These are phyloP conservation scores for Pouteria campechiana DNA, from an alignment of 179 eudicot species.

Conservation along the genomic window DNA sequence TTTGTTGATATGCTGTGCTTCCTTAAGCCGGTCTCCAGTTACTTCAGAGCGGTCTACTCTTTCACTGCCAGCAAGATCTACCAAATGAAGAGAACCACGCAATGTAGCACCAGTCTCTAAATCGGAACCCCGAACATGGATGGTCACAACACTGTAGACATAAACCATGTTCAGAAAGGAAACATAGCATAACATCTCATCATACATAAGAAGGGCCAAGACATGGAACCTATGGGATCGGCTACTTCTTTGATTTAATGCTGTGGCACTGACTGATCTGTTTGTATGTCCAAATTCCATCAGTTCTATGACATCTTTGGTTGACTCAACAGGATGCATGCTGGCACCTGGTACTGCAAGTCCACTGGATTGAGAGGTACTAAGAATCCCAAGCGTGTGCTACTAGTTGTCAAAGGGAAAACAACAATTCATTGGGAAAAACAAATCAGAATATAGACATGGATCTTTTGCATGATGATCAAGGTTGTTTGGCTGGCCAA, in stretches of 20 bases:
- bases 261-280: constrained; percentile 66
- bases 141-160: constrained; percentile 49
- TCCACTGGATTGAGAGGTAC: constrained; percentile 57
- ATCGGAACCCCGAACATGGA: constrained; percentile 74
- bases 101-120: constrained; percentile 48
- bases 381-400: constrained; percentile 69
- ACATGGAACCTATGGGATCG: constrained; percentile 79
- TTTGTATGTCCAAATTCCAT: constrained; percentile 72
- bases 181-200: no score
- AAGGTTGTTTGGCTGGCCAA: no score
- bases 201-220: not conserved
- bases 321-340: constrained; percentile 55
- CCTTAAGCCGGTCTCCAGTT: constrained; percentile 78
- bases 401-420: constrained; percentile 67
- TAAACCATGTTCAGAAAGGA: not conserved
- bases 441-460: no score
- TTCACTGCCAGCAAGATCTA: constrained; percentile 98
- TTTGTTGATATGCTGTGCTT: constrained; percentile 94
- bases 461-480: no score
- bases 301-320: constrained; percentile 59
- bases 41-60: constrained; percentile 86
- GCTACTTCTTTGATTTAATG: constrained; percentile 92
- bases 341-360: constrained; percentile 93
- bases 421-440: constrained; percentile 3
- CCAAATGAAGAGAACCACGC: constrained; percentile 83